These are phyloP conservation scores for Termitomyces sp. DNA, from an alignment of 768 basidiomycete species.

Conservation along the genomic window DNA sequence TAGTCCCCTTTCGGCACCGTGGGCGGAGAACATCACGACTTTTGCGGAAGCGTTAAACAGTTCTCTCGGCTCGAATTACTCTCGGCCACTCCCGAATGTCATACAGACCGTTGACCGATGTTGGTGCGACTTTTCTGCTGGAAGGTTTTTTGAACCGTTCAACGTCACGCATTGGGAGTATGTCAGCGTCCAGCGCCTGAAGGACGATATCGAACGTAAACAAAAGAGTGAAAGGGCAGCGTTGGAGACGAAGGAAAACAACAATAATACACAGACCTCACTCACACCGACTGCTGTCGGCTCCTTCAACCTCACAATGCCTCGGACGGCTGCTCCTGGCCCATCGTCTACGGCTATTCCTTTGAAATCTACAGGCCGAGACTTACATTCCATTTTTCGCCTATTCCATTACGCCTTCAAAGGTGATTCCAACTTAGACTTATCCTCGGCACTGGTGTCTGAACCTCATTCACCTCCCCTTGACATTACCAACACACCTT, in stretches of 20 bases:
- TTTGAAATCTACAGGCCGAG: conserved; percentile 3
- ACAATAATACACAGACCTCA: conserved; percentile 2
- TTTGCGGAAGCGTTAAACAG: conserved; percentile 62
- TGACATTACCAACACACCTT: conserved; percentile 10
- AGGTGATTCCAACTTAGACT: neutral
- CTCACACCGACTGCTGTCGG: neutral
- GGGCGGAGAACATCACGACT: conserved; percentile 68
- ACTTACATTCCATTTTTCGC: conserved; percentile 15
- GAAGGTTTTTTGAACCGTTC: conserved; percentile 69
- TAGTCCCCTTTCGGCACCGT: conserved; percentile 56
- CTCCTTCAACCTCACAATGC: conserved; percentile 11
- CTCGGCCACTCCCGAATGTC: conserved; percentile 42
- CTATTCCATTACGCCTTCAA: conserved; percentile 10
- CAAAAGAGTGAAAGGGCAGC: conserved; percentile 18
- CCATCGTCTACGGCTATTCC: conserved; percentile 1
- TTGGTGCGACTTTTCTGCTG: conserved; percentile 75
- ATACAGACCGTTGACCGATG: conserved; percentile 74
- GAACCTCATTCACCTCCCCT: conserved; percentile 4
- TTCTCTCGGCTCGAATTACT: conserved; percentile 34
- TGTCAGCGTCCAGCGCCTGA: conserved; percentile 49
- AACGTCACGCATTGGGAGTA: conserved; percentile 73
- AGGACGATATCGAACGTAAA: conserved; percentile 33
- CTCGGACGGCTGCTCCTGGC: conserved; percentile 13
- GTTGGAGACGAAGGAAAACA: conserved; percentile 8
- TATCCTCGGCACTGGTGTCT: conserved; percentile 1